These are phyloP conservation scores for Epichloe uncinata DNA, from an alignment of 2,329 filamentous ascomycete genomes.

Conservation along the genomic window DNA sequence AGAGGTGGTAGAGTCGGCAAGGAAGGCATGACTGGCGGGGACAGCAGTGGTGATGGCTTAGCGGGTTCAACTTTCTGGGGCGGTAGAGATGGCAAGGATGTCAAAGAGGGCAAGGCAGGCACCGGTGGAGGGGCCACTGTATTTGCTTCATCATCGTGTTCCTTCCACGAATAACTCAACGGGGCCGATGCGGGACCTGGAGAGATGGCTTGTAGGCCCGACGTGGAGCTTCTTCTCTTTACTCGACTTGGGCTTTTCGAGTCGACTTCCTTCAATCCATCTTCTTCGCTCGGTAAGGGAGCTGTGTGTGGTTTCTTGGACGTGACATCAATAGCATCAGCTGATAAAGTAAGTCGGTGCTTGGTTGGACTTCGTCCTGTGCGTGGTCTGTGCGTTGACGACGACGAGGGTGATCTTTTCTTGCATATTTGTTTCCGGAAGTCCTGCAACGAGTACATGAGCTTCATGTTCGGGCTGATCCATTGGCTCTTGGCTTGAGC, in stretches of 20 bases:
- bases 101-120: not conserved
- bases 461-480: conserved; percentile 86
- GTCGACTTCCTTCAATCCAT: conserved; percentile 26
- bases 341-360: conserved; percentile 47
- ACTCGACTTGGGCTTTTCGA: conserved; percentile 30
- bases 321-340: conserved; percentile 39
- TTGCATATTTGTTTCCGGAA: conserved; percentile 53
- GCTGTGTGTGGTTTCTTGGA: conserved; percentile 48
- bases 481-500: conserved; percentile 72
- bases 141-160: conserved; percentile 22
- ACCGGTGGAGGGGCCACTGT: not conserved
- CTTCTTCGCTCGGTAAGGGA: conserved; percentile 42
- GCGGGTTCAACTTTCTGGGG: not conserved
- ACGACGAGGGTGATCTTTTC: conserved; percentile 30
- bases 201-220: conserved; percentile 36
- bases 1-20: not conserved
- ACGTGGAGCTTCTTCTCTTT: conserved; percentile 41
- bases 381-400: conserved; percentile 34
- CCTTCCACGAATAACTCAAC: conserved; percentile 46
- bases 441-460: conserved; percentile 81
- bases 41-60: not conserved
- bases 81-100: not conserved
- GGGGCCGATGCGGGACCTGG: conserved; percentile 56
- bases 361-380: conserved; percentile 43
- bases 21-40: not conserved